Base-by-base conservation (phyloP, 139 green algal species). In the Chlorella ohadii region DNA sequence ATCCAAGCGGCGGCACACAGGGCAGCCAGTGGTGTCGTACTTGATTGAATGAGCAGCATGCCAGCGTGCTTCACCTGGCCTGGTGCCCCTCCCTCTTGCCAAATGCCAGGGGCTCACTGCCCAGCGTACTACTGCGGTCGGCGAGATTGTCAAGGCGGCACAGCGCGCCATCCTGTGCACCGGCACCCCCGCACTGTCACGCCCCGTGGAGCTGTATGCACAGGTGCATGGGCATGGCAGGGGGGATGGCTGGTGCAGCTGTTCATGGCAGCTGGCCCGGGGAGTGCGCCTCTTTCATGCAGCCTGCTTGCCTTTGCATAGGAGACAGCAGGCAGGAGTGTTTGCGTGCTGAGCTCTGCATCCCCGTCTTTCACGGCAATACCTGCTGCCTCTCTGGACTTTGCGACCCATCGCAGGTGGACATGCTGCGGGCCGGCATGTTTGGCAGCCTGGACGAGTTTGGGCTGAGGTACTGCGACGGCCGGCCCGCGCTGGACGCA, bases 381-480 rank as follows among this genome's bases (percentile, higher is more conserved):
- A 9, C 44, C 44, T 51, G 44, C 44, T 51, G 44, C 44, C 44
- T 51, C 44, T 51, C 44, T 51, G 44, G 7, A 51, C 44, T 9
- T 51, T 6, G 44, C 44, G n/a, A n/a, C 44, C 44, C 44, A 6
- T 51, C 41, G n/a, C 77, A 82, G 77, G 87, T 96, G 38, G 91
- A 98, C 71, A 85, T 89, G 25, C 81, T 99, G 55, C 76, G 88
- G 57, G 92, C 94, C 1, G 92, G 94, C 0, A 78, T 99, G 55
- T 84, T 99, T 41, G 94, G 94, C n/a, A 59, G 3, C 56, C 91
- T 64, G 83, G 89, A 95, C 17, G 90, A 87, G 22, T 99, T 98
- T 85, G 88, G 89, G 13, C 90, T 94, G 55, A 84, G 94, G 36
- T 97, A 97, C 87, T 94, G 87, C 41, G 64, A 51, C 3, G 66